These are phyloP conservation scores for Penicillium sclerotiorum DNA, from an alignment of 2,329 filamentous ascomycete genomes.

Conservation along the genomic window DNA sequence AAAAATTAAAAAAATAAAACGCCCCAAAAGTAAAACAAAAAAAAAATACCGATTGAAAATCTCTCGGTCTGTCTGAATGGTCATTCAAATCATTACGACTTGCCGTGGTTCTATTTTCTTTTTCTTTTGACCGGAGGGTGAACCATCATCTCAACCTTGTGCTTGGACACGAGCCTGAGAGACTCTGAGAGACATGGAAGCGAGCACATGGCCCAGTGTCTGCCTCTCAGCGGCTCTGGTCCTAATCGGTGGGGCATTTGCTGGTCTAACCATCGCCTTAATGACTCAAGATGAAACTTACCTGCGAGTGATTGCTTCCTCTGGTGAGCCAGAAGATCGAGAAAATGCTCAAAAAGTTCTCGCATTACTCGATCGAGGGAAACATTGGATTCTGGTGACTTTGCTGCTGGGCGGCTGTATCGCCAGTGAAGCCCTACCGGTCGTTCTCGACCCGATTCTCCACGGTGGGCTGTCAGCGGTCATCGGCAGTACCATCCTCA, in stretches of 20 bases:
- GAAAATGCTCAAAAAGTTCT: constrained; percentile 81
- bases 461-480: constrained; percentile 93
- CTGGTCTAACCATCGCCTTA: constrained; percentile 72
- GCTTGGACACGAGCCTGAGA: too few species aligned
- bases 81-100: too few species aligned
- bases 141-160: too few species aligned
- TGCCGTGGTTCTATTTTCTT: too few species aligned
- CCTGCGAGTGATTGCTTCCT: constrained; percentile 88
- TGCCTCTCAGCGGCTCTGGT: constrained; percentile 79
- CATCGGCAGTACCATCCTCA: constrained; percentile 85
- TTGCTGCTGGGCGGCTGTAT: constrained; percentile 92
- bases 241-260: constrained; percentile 85
- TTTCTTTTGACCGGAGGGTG: too few species aligned
- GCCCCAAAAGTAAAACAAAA: too few species aligned
- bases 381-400: constrained; percentile 96
- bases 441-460: constrained; percentile 87
- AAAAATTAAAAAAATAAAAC: too few species aligned
- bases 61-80: too few species aligned
- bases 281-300: constrained; percentile 89
- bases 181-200: constrained; percentile 46
- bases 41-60: too few species aligned
- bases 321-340: constrained; percentile 77
- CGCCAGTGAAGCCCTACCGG: constrained; percentile 92
- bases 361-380: constrained; percentile 76
- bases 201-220: constrained; percentile 76